Evolutionary conservation across 129 eudicot genomes (phyloP), one percentile per base, ranked within the genome.

Genomic region (Artemisia tridentata): DNA sequence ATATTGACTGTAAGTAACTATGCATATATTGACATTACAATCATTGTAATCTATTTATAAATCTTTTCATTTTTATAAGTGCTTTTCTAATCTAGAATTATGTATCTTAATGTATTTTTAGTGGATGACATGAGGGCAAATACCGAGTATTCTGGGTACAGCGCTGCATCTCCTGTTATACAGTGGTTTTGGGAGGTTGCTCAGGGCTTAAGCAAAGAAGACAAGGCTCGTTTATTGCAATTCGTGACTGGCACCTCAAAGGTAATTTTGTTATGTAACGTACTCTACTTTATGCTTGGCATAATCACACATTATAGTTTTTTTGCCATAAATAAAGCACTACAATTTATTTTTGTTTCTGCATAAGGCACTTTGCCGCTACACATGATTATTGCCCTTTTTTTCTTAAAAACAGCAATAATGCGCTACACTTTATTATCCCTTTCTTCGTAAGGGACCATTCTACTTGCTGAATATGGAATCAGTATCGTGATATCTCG

Each of bases 161-260:
- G 91, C 67, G 89, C 91, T 11, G 99, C 91, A 66, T 90, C 99
- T 18, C 96, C 97, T 8, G 84, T 85, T 34, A 95, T 95, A 68
- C 99, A 95, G 82, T 95, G 99, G 99, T 95, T 95, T 74, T 95
- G 99, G 99, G 99, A 95, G 78, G 96, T 90, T 56, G 96, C 78
- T 77, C 97, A 90, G 75, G 87, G 81, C 52, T 88, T 95, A 73
- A 95, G 99, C 85, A 95, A 95, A 74, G 99, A 95, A 84, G 99
- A 95, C n/a, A 90, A 88, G 75, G 99, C 99, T 50, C 99, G 99
- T 49, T 84, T 95, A 20, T 79, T 95, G 55, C 99, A 95, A 76
- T 95, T 95, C 76, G 97, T 95, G 18, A 95, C 99, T 3, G 99
- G 99, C 53, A 95, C 99, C 53, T 95, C 99, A 41, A 95, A 95